Evolutionary conservation across 2,329 filamentous ascomycete species (phyloP).

Genomic region (Botryotinia convoluta): DNA sequence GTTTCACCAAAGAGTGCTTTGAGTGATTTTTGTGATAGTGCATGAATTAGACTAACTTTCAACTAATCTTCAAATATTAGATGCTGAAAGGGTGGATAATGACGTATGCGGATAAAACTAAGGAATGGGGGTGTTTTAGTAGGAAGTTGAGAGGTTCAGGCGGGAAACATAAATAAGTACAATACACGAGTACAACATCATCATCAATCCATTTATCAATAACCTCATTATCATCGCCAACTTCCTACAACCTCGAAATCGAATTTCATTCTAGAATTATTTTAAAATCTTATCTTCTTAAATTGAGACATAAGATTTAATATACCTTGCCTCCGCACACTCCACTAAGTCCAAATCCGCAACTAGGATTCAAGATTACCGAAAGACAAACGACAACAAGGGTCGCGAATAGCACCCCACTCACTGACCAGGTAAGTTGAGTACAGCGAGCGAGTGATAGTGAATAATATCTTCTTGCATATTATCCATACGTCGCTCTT

Average conservation of each 20-base stretch:
- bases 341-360: background rate
- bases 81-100: background rate
- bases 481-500: background rate
- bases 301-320: background rate
- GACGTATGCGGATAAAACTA: background rate
- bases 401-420: background rate
- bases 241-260: background rate
- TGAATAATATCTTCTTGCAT: background rate
- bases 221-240: background rate
- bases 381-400: conserved; percentile 10
- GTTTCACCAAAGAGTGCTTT: background rate
- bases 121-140: background rate
- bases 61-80: background rate
- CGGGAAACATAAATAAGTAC: background rate
- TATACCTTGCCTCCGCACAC: no score
- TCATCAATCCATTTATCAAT: background rate
- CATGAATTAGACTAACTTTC: background rate
- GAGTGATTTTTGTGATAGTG: background rate
- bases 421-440: background rate
- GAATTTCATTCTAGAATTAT: background rate
- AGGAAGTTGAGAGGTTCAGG: background rate
- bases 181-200: background rate
- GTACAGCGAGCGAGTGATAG: background rate
- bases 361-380: conserved; percentile 10
- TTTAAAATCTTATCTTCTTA: background rate